Conservation (phyloP, 1,139 yeast species). For the Scheffersomyces lignicola region DNA sequence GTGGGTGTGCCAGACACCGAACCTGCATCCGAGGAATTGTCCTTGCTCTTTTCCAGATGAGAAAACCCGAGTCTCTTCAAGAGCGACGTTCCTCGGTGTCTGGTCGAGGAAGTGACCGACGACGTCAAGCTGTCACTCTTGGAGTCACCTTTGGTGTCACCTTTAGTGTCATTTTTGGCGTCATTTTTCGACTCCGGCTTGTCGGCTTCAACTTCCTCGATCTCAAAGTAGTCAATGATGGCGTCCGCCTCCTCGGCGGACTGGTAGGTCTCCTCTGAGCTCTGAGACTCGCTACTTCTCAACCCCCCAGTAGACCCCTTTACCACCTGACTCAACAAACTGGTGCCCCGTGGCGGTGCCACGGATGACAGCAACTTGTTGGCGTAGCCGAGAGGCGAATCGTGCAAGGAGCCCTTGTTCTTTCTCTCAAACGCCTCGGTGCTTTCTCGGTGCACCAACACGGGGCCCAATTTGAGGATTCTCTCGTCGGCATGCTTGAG, state of each 20-base stretch:
- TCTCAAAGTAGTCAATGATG: constrained; percentile 25
- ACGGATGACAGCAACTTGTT: constrained; percentile 1
- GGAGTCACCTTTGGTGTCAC: background rate
- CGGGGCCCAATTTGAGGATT: constrained; percentile 63
- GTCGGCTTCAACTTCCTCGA: constrained; percentile 18
- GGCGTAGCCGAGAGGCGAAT: constrained; percentile 53
- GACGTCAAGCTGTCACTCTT: constrained; percentile 5
- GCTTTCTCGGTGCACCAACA: constrained; percentile 30
- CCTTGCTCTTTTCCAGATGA: constrained; percentile 17
- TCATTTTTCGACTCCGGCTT: constrained; percentile 10
- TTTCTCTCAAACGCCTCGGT: constrained; percentile 58
- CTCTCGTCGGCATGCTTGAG: constrained; percentile 69
- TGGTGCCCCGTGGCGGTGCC: constrained; percentile 15
- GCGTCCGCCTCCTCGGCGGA: constrained; percentile 29
- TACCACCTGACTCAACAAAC: constrained; percentile 56
- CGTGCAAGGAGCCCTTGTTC: constrained; percentile 56
- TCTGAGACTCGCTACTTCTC: constrained; percentile 18
- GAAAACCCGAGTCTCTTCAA: constrained; percentile 33
- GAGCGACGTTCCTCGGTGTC: constrained; percentile 16
- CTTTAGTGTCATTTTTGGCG: constrained; percentile 8
- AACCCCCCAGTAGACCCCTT: constrained; percentile 43
- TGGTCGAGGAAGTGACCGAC: constrained; percentile 10
- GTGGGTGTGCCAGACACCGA: constrained; percentile 8
- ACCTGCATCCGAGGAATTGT: constrained; percentile 10
- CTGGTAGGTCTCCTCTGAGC: constrained; percentile 13